Evolutionary conservation across 2,329 filamentous ascomycete species (phyloP), one percentile per base, ranked within the genome.

Genomic region (Stemphylium lycopersici): DNA sequence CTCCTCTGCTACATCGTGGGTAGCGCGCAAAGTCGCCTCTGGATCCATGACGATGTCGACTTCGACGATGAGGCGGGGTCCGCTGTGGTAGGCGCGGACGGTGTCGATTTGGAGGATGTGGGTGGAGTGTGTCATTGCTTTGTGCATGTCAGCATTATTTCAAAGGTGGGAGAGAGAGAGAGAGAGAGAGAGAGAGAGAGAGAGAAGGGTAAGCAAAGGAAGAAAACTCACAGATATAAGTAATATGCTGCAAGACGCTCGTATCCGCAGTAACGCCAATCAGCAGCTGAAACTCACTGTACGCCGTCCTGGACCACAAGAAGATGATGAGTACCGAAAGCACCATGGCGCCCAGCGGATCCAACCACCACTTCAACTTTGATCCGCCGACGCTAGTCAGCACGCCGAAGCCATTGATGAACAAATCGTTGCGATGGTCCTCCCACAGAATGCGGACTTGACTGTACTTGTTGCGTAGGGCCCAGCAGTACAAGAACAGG

Each of bases 21-120:
- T 95, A 47, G 87, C 87, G 58, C 84, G 82, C 13, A 99, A 83
- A 2, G 86, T 85, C 49, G 87, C 84, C 1, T 85, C 80, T 0
- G 88, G 85, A 64, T 93, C 87, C 91, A 98, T 96, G 68, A 98
- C 93, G 50, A 98, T 87, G 72, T 99, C 95, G 33, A 98, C 91
- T 80, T 99, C 95, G 63, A 96, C 93, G 62, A 98, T 92, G 40
- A 97, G 84, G 16, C 93, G 84, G 0, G 93, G 86, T 0, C 93
- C 93, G 6, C 88, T 91, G 77, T 97, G 93, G 77, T 96, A 98
- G 0, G 93, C 91, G 46, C 95, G 87, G 3, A 98, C 95, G 1
- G 95, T 99, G 75, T 99, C 95, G 72, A 99, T 96, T 66, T 91
- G 90, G 50, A 82, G 83, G 71, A 99, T 91, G 33, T 57, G 63